Evolutionary conservation across 2,329 filamentous ascomycete species (phyloP).

Genomic region (Diatrype stigma): DNA sequence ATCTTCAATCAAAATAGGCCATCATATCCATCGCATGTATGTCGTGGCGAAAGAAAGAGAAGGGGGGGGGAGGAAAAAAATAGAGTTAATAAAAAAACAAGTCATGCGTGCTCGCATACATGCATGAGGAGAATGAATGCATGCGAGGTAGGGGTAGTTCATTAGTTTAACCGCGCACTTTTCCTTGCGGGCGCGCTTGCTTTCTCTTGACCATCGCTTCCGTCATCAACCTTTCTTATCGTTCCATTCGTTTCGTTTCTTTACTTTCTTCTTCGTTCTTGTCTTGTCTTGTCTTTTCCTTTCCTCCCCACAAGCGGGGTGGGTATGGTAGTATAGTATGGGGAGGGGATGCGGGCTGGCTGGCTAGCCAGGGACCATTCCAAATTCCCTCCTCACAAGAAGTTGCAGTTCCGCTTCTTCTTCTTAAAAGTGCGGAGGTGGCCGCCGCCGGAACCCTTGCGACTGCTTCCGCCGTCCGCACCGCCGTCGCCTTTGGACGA

Average conservation of each 20-base stretch:
- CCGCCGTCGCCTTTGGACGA: slow-evolving; percentile 27
- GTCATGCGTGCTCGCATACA: not conserved
- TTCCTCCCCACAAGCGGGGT: not conserved
- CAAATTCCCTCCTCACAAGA: slow-evolving; percentile 55
- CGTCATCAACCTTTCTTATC: not conserved
- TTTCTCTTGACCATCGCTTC: not conserved
- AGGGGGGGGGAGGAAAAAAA: no score
- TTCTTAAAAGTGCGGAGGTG: slow-evolving; percentile 56
- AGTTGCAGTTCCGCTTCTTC: slow-evolving; percentile 80
- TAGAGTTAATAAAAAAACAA: not conserved
- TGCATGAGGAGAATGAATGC: not conserved
- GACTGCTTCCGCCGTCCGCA: slow-evolving; percentile 29
- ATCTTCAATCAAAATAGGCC: no score
- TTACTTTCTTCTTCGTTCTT: not conserved
- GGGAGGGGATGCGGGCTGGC: no score
- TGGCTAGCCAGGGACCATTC: not conserved
- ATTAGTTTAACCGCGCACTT: slow-evolving; percentile 5
- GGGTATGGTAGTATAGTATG: no score
- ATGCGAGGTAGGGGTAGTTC: slow-evolving; percentile 2
- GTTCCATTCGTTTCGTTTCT: slow-evolving; percentile 2
- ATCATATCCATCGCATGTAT: not conserved
- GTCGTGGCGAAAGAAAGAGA: not conserved
- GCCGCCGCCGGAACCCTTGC: slow-evolving; percentile 39
- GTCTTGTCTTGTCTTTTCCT: slow-evolving; percentile 1
- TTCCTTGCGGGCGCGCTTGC: not conserved